phyloP scores from a whole-genome alignment of 495 filamentous ascomycete genomes.

The Aspergillus leporis region DNA sequence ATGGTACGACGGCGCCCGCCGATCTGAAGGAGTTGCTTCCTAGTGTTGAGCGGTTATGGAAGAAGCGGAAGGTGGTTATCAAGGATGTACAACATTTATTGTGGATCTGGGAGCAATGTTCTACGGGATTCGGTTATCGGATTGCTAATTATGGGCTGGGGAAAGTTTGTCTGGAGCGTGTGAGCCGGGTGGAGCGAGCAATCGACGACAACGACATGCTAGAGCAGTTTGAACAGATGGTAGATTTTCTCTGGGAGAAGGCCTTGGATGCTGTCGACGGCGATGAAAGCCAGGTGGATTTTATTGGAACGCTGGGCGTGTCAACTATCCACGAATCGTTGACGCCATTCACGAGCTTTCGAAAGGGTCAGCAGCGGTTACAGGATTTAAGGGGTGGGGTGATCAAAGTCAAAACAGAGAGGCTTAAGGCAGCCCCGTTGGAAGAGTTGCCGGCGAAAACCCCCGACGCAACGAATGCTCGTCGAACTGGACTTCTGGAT shows the following conservation, averaged over 20 bases:
- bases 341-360: slow-evolving; percentile 41
- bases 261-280: slow-evolving; percentile 31
- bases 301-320: slow-evolving; percentile 37
- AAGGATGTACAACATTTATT: slow-evolving; percentile 47
- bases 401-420: slow-evolving; percentile 43
- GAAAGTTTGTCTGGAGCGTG: slow-evolving; percentile 37
- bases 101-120: slow-evolving; percentile 40
- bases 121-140: slow-evolving; percentile 29
- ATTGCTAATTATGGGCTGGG: slow-evolving; percentile 48
- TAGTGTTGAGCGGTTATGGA: slow-evolving; percentile 45
- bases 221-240: slow-evolving; percentile 37
- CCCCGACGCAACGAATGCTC: slow-evolving; percentile 33
- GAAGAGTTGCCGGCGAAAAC: slow-evolving; percentile 20
- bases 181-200: slow-evolving; percentile 13
- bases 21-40: slow-evolving; percentile 44
- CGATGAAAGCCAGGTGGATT: slow-evolving; percentile 21
- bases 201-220: slow-evolving; percentile 36
- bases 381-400: slow-evolving; percentile 47
- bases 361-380: slow-evolving; percentile 48
- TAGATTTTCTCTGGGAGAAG: slow-evolving; percentile 43
- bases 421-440: slow-evolving; percentile 24
- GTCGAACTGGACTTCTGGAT: slow-evolving; percentile 42
- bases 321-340: slow-evolving; percentile 43
- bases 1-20: slow-evolving; percentile 35
- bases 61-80: slow-evolving; percentile 46